Evolutionary conservation across 2,329 filamentous ascomycete species (phyloP).

Genomic region (Thermothelomyces thermophilus): DNA sequence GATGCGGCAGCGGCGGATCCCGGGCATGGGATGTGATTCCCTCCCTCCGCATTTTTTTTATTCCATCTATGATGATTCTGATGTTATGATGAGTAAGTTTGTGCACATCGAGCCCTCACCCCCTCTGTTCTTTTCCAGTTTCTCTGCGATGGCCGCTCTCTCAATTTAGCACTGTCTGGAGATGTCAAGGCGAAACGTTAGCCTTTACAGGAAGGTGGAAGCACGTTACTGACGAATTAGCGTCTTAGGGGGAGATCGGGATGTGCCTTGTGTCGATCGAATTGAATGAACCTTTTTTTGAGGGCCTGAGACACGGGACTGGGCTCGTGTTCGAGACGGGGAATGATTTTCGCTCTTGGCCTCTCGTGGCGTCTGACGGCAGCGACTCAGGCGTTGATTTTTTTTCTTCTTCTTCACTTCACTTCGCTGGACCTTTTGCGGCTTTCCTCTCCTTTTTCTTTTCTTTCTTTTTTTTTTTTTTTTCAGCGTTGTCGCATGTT

Average conservation of each 20-base stretch:
- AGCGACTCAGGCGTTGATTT: too few relatives aligned
- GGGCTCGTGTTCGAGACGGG: conserved; percentile 7
- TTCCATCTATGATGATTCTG: neutral
- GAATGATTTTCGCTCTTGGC: conserved; percentile 7
- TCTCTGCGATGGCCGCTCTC: neutral
- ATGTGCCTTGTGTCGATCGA: neutral
- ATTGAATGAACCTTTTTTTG: neutral
- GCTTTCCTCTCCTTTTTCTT: neutral
- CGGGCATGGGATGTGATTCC: conserved; percentile 5
- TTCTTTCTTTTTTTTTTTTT: neutral
- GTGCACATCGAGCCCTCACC: too few relatives aligned
- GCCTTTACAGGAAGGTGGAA: neutral
- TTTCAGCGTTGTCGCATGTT: neutral
- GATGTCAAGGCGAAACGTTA: neutral
- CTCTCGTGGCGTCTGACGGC: neutral
- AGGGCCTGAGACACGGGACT: neutral
- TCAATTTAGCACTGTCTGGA: neutral
- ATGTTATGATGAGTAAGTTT: neutral
- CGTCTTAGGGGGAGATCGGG: neutral
- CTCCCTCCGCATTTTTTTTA: neutral
- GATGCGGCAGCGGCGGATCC: conserved; percentile 6
- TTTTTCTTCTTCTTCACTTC: too few relatives aligned
- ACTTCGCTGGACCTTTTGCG: too few relatives aligned
- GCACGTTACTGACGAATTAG: conserved; percentile 4
- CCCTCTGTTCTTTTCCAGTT: neutral